Evolutionary conservation across 2,329 filamentous ascomycete species (phyloP).

Genomic region (Cyclaneusma minus): DNA sequence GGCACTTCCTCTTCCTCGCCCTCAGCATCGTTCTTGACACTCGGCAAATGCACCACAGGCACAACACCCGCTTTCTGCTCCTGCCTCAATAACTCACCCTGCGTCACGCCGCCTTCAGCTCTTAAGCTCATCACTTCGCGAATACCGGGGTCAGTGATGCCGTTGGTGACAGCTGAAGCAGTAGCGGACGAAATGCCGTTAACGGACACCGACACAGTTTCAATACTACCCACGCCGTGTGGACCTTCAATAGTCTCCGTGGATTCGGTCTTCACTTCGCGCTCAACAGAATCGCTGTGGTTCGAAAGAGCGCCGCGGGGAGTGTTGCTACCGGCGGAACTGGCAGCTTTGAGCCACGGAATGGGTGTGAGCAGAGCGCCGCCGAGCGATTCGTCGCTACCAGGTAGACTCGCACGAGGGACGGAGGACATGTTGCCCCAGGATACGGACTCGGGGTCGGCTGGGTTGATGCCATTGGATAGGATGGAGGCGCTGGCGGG

Average conservation of each 20-base stretch:
- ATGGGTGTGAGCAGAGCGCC: constrained; percentile 89
- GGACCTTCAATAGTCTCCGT: constrained; percentile 71
- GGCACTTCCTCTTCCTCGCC: constrained; percentile 49
- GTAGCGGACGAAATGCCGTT: constrained; percentile 48
- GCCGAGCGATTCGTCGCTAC: constrained; percentile 77
- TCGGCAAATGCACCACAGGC: constrained; percentile 42
- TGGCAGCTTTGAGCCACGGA: constrained; percentile 53
- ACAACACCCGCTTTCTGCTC: constrained; percentile 74
- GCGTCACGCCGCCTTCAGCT: constrained; percentile 45
- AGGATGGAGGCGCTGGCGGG: constrained; percentile 35
- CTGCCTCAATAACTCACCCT: constrained; percentile 73
- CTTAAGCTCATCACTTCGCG: constrained; percentile 10
- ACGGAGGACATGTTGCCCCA: constrained; percentile 30
- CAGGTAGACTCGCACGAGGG: constrained; percentile 34
- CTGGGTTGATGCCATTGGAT: constrained; percentile 40
- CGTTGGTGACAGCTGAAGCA: constrained; percentile 16
- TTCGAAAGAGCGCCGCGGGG: neutral
- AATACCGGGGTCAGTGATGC: constrained; percentile 9
- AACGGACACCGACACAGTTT: constrained; percentile 64
- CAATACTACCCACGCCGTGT: constrained; percentile 62
- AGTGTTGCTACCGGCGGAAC: constrained; percentile 2
- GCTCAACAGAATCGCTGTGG: constrained; percentile 30
- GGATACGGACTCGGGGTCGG: constrained; percentile 22
- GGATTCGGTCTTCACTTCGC: constrained; percentile 53
- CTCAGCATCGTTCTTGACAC: constrained; percentile 18